Evolutionary conservation across 345 rosid genomes (phyloP).

Genomic region (Passiflora organensis): DNA sequence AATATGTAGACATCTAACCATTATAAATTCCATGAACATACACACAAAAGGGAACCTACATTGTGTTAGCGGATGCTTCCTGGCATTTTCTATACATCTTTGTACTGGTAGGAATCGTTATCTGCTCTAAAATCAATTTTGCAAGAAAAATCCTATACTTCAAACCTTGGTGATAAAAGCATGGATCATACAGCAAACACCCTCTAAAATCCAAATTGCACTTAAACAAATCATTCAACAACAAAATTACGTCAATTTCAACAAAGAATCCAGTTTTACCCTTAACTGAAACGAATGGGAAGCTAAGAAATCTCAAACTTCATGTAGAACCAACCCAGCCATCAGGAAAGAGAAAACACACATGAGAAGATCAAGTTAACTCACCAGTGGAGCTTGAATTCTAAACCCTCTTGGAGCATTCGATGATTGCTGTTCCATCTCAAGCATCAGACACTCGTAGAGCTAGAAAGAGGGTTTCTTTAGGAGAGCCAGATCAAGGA

Average conservation of each 20-base stretch:
- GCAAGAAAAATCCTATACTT: not conserved
- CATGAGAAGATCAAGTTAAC: constrained; percentile 8
- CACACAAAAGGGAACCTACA: too few relatives aligned
- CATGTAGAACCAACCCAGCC: not conserved
- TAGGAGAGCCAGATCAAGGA: constrained; percentile 5
- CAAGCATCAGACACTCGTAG: constrained; percentile 10
- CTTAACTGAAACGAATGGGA: constrained; percentile 1
- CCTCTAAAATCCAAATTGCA: not conserved
- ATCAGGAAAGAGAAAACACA: not conserved
- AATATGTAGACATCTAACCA: too few relatives aligned
- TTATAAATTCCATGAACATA: too few relatives aligned
- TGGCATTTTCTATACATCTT: too few relatives aligned
- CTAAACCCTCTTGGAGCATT: constrained; percentile 19
- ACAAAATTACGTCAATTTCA: not conserved
- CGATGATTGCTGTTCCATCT: constrained; percentile 12
- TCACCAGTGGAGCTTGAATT: constrained; percentile 20
- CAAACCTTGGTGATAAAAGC: not conserved
- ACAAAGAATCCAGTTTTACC: not conserved
- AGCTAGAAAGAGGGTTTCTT: constrained; percentile 3
- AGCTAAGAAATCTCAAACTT: not conserved
- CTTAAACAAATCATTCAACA: not conserved
- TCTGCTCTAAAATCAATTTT: too few relatives aligned
- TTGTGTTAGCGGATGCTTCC: too few relatives aligned
- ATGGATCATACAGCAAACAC: constrained; percentile 2
- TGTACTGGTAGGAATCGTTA: too few relatives aligned